These are phyloP conservation scores for Didymella pomorum DNA, from an alignment of 2,329 filamentous ascomycete genomes.

Conservation along the genomic window DNA sequence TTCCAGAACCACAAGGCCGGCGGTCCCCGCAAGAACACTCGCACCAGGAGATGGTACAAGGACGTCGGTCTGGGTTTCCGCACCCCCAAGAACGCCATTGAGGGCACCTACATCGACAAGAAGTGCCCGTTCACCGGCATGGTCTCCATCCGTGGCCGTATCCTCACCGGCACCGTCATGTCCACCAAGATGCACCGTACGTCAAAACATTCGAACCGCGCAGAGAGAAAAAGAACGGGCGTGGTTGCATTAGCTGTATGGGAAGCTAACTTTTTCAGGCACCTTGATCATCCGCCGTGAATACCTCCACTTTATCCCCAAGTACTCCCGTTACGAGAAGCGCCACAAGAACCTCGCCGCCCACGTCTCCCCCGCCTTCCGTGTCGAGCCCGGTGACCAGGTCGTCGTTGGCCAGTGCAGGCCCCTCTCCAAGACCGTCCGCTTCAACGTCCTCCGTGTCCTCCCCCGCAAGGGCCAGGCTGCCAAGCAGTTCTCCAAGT, in stretches of 20 bases:
- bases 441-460: slow-evolving; percentile 99
- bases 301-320: slow-evolving; percentile 99
- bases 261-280: slow-evolving; percentile 36
- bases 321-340: slow-evolving; percentile 99
- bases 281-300: slow-evolving; percentile 99
- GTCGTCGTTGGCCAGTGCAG: slow-evolving; percentile 99
- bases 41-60: slow-evolving; percentile 92
- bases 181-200: slow-evolving; percentile 99
- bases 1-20: slow-evolving; percentile 97
- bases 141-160: slow-evolving; percentile 99
- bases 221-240: too few relatives aligned
- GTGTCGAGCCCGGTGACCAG: slow-evolving; percentile 99
- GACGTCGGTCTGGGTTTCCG: slow-evolving; percentile 99
- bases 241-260: too few relatives aligned
- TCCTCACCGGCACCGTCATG: slow-evolving; percentile 98
- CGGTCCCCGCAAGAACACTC: slow-evolving; percentile 61
- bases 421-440: slow-evolving; percentile 99
- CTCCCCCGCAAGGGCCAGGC: slow-evolving; percentile 96
- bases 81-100: slow-evolving; percentile 98
- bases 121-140: slow-evolving; percentile 99
- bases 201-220: slow-evolving; percentile 15
- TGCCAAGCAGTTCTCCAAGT: slow-evolving; percentile 98
- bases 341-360: slow-evolving; percentile 99
- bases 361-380: slow-evolving; percentile 99
- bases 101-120: slow-evolving; percentile 99